Evolutionary conservation across 73 alveolate species (phyloP).

Genomic region (Blepharisma stoltei): DNA sequence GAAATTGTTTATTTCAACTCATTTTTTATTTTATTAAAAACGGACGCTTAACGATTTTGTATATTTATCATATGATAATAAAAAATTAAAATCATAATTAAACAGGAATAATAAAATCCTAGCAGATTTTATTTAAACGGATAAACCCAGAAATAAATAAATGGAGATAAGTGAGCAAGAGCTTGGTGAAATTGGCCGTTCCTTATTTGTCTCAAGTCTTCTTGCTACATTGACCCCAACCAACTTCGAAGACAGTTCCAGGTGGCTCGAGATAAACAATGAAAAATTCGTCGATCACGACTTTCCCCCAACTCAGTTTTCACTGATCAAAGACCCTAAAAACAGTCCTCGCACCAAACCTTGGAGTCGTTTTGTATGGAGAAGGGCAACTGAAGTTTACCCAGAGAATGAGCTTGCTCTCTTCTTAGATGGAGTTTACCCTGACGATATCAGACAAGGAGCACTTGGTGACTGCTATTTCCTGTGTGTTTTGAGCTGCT

Average conservation of each 20-base stretch:
- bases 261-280: conserved; percentile 36
- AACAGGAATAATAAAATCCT: no score
- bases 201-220: conserved; percentile 44
- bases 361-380: conserved; percentile 47
- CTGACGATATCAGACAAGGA: conserved; percentile 87
- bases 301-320: conserved; percentile 53
- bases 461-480: conserved; percentile 91
- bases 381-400: conserved; percentile 53
- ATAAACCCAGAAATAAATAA: conserved; percentile 17
- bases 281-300: conserved; percentile 41
- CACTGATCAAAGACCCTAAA: conserved; percentile 53
- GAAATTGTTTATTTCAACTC: no score
- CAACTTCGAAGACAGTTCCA: conserved; percentile 34
- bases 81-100: no score
- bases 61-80: no score
- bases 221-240: conserved; percentile 57
- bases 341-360: conserved; percentile 50
- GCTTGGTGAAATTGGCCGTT: conserved; percentile 60
- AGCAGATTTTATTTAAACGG: not conserved
- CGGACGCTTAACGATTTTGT: no score
- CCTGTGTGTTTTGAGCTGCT: conserved; percentile 77
- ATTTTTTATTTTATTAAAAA: no score
- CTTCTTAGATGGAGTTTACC: conserved; percentile 42
- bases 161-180: conserved; percentile 53
- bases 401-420: conserved; percentile 37